These are phyloP conservation scores for Trichoderma asperelloides DNA, from an alignment of 495 filamentous ascomycete species.

Conservation along the genomic window DNA sequence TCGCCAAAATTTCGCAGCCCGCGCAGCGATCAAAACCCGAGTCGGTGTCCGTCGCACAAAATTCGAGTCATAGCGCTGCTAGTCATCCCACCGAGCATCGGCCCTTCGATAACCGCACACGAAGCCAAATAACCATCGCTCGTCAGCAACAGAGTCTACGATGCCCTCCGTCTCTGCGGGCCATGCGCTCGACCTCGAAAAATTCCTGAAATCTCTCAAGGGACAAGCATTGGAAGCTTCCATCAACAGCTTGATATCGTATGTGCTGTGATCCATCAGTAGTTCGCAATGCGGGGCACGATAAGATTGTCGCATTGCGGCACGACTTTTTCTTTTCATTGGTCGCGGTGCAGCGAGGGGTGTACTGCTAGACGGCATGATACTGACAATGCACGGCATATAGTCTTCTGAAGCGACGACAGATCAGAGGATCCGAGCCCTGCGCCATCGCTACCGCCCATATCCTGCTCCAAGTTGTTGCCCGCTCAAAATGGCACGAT, in stretches of 20 bases:
- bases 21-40: background rate
- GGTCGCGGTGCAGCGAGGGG: background rate
- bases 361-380: background rate
- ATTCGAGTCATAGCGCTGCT: background rate
- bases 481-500: slow-evolving; percentile 59
- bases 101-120: background rate
- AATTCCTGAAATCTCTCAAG: slow-evolving; percentile 68
- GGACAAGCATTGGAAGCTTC: slow-evolving; percentile 64
- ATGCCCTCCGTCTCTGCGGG: slow-evolving; percentile 36
- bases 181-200: slow-evolving; percentile 59
- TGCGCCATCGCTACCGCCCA: slow-evolving; percentile 87
- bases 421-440: slow-evolving; percentile 76
- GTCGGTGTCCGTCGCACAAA: background rate
- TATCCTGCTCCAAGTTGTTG: slow-evolving; percentile 74
- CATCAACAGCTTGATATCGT: slow-evolving; percentile 75
- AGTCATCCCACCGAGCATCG: background rate
- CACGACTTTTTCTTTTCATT: slow-evolving; percentile 2
- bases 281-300: background rate
- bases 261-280: slow-evolving; percentile 22
- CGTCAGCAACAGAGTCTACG: background rate
- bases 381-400: background rate
- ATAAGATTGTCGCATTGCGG: background rate
- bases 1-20: background rate
- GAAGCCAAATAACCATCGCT: background rate
- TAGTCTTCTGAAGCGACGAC: slow-evolving; percentile 81